Percentiles rank a stretch among this genome's conserved stretches.
Evolutionary conservation across 192 early-diverging fungal genomes (phyloP).

Genomic region (Entophlyctis luteolus): DNA sequence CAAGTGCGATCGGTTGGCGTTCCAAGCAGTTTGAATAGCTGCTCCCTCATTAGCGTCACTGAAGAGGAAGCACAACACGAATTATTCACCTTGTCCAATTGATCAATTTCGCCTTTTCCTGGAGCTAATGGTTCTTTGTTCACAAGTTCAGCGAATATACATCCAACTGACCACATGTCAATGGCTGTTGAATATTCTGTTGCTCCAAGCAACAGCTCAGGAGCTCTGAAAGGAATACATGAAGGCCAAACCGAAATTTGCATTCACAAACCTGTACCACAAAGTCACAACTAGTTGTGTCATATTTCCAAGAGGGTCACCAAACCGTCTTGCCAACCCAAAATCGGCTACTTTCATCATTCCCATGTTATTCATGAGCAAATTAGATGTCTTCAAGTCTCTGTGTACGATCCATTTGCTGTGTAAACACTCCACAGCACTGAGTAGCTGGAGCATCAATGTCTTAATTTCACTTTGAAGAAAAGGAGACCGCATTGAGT

Average conservation of each 20-base stretch:
- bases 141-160: constrained; percentile 93
- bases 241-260: constrained; percentile 41
- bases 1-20: constrained; percentile 78
- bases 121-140: constrained; percentile 78
- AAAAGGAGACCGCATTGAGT: constrained; percentile 73
- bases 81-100: constrained; percentile 71
- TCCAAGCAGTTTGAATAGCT: constrained; percentile 88
- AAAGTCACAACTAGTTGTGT: constrained; percentile 81
- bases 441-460: constrained; percentile 50
- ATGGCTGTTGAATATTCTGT: constrained; percentile 85
- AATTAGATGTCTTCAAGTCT: constrained; percentile 45
- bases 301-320: constrained; percentile 48
- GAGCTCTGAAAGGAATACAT: constrained; percentile 55
- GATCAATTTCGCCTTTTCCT: constrained; percentile 87
- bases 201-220: constrained; percentile 85
- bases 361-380: constrained; percentile 68
- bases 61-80: not conserved
- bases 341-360: constrained; percentile 65
- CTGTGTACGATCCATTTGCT: constrained; percentile 59
- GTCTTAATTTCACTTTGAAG: constrained; percentile 74
- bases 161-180: constrained; percentile 91
- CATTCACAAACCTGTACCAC: constrained; percentile 81
- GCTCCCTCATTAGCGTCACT: constrained; percentile 7
- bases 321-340: constrained; percentile 52
- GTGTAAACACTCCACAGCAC: constrained; percentile 48